phyloP scores from a whole-genome alignment of 257 asterid genomes.

The Nicotiana noctiflora region DNA sequence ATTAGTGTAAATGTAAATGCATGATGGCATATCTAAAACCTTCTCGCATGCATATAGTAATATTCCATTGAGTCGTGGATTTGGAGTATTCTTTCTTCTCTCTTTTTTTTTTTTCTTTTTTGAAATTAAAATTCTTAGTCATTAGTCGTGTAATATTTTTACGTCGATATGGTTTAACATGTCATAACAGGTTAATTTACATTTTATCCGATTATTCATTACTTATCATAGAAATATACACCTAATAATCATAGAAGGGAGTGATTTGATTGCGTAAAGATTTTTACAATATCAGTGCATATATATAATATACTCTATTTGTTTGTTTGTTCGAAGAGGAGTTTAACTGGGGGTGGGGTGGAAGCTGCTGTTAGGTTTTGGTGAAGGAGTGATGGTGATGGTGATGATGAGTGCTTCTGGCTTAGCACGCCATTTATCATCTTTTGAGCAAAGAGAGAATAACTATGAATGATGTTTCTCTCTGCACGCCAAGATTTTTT shows the following conservation, averaged over 20 bases:
- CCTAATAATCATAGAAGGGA: too few species aligned
- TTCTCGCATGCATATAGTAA: background rate
- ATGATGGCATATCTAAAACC: background rate
- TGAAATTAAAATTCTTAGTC: background rate
- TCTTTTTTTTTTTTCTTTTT: background rate
- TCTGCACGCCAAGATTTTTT: slow-evolving; percentile 28
- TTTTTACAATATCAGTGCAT: too few species aligned
- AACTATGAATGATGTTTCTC: slow-evolving; percentile 30
- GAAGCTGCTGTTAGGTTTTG: slow-evolving; percentile 5
- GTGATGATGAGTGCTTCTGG: slow-evolving; percentile 19
- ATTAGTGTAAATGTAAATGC: background rate
- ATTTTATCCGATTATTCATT: too few species aligned
- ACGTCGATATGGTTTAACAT: too few species aligned
- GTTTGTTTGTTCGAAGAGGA: background rate
- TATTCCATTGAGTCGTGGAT: background rate
- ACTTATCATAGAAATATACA: too few species aligned
- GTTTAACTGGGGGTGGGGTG: background rate
- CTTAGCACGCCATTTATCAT: slow-evolving; percentile 30
- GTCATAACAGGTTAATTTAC: too few species aligned
- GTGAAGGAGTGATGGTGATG: slow-evolving; percentile 9
- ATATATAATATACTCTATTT: background rate
- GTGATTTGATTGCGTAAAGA: too few species aligned
- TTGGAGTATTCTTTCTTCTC: background rate
- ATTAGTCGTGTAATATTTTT: background rate
- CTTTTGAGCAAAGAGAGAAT: slow-evolving; percentile 11